Conservation (phyloP, 1,284 basidiomycete genomes). For the Irpex sp. region DNA sequence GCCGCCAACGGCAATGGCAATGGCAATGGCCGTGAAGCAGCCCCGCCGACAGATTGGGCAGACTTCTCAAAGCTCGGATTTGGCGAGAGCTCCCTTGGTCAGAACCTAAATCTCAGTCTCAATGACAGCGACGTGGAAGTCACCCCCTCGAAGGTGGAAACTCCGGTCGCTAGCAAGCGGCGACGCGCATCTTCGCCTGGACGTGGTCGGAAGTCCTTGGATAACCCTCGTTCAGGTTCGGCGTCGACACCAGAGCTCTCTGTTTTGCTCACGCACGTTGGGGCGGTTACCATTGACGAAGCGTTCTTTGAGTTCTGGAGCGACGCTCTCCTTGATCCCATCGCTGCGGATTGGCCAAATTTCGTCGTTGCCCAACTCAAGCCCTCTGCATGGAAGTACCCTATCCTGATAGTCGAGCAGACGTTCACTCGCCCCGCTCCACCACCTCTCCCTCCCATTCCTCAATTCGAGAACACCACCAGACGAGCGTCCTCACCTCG, state of each 20-base stretch:
- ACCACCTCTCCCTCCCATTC: slow-evolving; percentile 24
- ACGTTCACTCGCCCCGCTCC: slow-evolving; percentile 39
- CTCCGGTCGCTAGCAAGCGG: slow-evolving; percentile 23
- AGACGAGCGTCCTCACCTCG: slow-evolving; percentile 42
- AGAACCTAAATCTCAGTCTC: slow-evolving; percentile 53
- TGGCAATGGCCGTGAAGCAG: no score
- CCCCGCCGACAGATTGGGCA: slow-evolving; percentile 31
- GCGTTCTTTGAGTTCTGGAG: slow-evolving; percentile 78
- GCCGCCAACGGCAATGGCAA: slow-evolving; percentile 10
- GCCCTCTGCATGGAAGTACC: slow-evolving; percentile 32
- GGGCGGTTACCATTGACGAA: slow-evolving; percentile 62
- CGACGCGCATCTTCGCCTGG: slow-evolving; percentile 23
- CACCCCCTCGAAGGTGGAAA: slow-evolving; percentile 37
- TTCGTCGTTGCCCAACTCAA: slow-evolving; percentile 69
- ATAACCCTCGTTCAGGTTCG: slow-evolving; percentile 16
- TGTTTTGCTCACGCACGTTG: slow-evolving; percentile 27
- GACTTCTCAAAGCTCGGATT: slow-evolving; percentile 64
- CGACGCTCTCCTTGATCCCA: slow-evolving; percentile 64
- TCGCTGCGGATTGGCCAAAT: slow-evolving; percentile 57
- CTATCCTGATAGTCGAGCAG: slow-evolving; percentile 68
- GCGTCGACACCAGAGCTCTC: not conserved
- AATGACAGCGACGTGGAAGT: slow-evolving; percentile 59
- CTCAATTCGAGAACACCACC: slow-evolving; percentile 9
- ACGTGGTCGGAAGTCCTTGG: slow-evolving; percentile 23
- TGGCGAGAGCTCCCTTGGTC: slow-evolving; percentile 38